Conservation (phyloP, 306 rosid genomes). For the Sicyos baderoa region DNA sequence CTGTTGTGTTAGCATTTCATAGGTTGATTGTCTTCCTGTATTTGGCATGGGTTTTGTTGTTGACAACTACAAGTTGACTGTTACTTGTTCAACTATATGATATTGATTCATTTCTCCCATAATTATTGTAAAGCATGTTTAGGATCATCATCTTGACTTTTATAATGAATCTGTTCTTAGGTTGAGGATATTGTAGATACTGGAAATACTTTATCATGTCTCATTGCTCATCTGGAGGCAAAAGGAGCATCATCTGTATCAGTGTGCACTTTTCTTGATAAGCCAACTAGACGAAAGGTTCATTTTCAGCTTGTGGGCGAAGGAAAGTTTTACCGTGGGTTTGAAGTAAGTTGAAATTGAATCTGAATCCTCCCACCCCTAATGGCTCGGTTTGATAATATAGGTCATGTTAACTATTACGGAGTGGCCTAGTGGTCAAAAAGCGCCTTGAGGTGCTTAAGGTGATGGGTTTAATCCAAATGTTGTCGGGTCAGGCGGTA, state of each 20-base stretch:
- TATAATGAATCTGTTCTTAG: slow-evolving; percentile 23
- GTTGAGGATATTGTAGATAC: slow-evolving; percentile 87
- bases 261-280: slow-evolving; percentile 77
- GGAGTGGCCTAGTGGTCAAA: no score
- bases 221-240: slow-evolving; percentile 46
- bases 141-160: not conserved
- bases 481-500: no score
- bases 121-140: not conserved
- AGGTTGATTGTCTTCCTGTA: not conserved
- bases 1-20: not conserved
- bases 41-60: slow-evolving; percentile 12
- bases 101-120: not conserved
- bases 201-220: slow-evolving; percentile 50
- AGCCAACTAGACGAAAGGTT: slow-evolving; percentile 65
- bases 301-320: slow-evolving; percentile 38
- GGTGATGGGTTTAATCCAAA: no score
- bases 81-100: not conserved
- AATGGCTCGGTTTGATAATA: no score
- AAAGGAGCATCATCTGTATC: slow-evolving; percentile 82
- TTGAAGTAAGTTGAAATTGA: slow-evolving; percentile 42
- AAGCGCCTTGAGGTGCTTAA: no score
- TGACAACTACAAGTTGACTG: not conserved
- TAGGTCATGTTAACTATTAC: no score
- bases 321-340: slow-evolving; percentile 68
- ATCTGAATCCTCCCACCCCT: no score